A percentile compares a stretch with the other conserved stretches of the same genome.
Evolutionary conservation across 2,329 filamentous ascomycete genomes (phyloP).

Genomic region (Penicillium corylophilum): DNA sequence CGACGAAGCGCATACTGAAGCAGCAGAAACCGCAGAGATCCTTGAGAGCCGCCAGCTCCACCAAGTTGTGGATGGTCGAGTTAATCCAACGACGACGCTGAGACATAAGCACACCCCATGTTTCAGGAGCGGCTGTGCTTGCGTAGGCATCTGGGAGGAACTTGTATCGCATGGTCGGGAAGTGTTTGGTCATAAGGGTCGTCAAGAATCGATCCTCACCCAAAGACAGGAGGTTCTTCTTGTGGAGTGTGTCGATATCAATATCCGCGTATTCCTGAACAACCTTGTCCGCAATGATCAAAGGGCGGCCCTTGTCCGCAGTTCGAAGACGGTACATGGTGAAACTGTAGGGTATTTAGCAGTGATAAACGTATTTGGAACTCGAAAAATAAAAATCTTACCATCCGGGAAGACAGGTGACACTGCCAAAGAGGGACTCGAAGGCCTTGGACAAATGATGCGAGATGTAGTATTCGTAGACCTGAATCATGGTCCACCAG

Average conservation of each 20-base stretch:
- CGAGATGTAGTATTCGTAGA: conserved; percentile 99
- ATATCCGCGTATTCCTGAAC: conserved; percentile 87
- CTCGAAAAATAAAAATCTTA: conserved; percentile 56
- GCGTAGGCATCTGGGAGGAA: conserved; percentile 92
- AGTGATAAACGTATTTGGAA: not conserved
- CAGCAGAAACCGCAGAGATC: conserved; percentile 98
- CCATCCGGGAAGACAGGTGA: conserved; percentile 99
- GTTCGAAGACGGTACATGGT: conserved; percentile 97
- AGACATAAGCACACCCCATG: conserved; percentile 91
- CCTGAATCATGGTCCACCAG: conserved; percentile 99
- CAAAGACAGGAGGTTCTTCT: conserved; percentile 87
- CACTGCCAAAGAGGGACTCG: conserved; percentile 94
- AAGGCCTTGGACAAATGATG: conserved; percentile 97
- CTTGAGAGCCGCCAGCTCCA: conserved; percentile 82
- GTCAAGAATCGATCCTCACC: conserved; percentile 97
- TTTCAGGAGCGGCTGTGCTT: conserved; percentile 88
- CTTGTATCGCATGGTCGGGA: conserved; percentile 93
- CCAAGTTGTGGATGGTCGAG: conserved; percentile 94
- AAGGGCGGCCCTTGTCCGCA: conserved; percentile 86
- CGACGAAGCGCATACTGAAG: conserved; percentile 96
- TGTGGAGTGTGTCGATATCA: conserved; percentile 89
- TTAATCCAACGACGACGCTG: conserved; percentile 99
- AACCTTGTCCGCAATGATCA: conserved; percentile 87
- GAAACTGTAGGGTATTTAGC: conserved; percentile 67
- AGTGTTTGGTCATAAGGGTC: conserved; percentile 97